Conservation (phyloP, 2,329 filamentous ascomycete genomes). For the Boeremia exigua region DNA sequence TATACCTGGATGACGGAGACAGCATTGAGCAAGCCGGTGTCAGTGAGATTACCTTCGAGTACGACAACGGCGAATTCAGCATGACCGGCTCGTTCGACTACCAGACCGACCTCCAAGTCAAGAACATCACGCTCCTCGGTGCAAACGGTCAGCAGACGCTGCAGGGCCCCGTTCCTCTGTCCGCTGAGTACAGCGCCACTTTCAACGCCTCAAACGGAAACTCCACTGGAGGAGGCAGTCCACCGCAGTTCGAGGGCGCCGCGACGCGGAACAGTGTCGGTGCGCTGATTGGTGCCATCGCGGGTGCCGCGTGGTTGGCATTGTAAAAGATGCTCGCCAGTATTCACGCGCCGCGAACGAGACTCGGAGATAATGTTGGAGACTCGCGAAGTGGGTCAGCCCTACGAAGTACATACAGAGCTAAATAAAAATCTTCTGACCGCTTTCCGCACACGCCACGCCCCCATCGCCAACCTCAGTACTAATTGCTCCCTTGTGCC, state of each 20-base stretch:
- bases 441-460: too few species aligned
- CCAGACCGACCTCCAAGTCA: slow-evolving; percentile 28
- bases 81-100: slow-evolving; percentile 64
- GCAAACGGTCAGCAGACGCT: slow-evolving; percentile 57
- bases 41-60: slow-evolving; percentile 66
- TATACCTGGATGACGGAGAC: slow-evolving; percentile 81
- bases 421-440: too few species aligned
- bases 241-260: slow-evolving; percentile 16
- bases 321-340: neutral
- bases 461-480: too few species aligned
- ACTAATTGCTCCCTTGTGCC: too few species aligned
- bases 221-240: slow-evolving; percentile 7
- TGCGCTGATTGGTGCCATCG: slow-evolving; percentile 9
- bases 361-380: too few species aligned
- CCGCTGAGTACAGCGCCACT: slow-evolving; percentile 19
- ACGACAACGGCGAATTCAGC: slow-evolving; percentile 60
- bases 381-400: too few species aligned
- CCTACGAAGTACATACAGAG: too few species aligned
- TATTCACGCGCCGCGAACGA: too few species aligned
- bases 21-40: slow-evolving; percentile 65
- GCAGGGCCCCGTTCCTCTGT: slow-evolving; percentile 51
- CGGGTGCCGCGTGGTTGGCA: slow-evolving; percentile 1
- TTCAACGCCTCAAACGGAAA: slow-evolving; percentile 12
- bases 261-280: slow-evolving; percentile 4
- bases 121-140: slow-evolving; percentile 39